Base-by-base conservation (phyloP, 495 filamentous ascomycete species). In the Ascodesmis nigricans region DNA sequence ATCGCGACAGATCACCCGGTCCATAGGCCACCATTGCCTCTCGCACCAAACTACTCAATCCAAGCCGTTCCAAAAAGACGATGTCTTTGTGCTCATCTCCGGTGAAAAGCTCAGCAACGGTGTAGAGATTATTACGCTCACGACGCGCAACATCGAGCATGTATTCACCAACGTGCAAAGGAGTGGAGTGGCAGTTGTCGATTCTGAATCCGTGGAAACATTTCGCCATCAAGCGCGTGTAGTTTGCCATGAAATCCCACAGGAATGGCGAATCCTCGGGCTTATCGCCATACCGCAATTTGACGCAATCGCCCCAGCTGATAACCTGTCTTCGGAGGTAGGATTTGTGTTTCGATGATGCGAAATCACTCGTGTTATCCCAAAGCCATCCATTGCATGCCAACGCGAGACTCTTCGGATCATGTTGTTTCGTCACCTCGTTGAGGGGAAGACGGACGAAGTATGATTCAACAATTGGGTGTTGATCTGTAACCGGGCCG, bases 21-120 rank as follows among this genome's bases (percentile, higher is more conserved):
- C 77, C 83, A 84, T 84, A 95, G 13, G 83, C 78, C 52, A 95
- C 87, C 90, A 99, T 95, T 9, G 83, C 84, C 54, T 99, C 90
- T 35, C 90, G 69, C 43, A 99, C 82, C 21, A 99, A 63, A 10
- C 78, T 73, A 52, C 78, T 87, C 29, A 99, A 62, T 10, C 84
- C 82, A 8, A 99, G 65, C 8, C 80, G 67, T 52, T 91, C 83
- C 35, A 92, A 81, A 47, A 93, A 99, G 8, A 87, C 61, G 45
- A 87, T 93, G 50, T 99, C 90, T 61, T 78, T 84, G 47, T 84
- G 74, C 53, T 99, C 90, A 2, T 79, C 82, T 2, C 90, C 90
- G 0, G 80, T 91, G 52, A 99, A 99, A 10, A 99, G 72, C 55
- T 99, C 90, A 8, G 90, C 90, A 42, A 83, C 83, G 25, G 95